Percentiles rank a stretch among this genome's conserved stretches.
Conservation (phyloP, 345 rosid species). For the Punica granatum region DNA sequence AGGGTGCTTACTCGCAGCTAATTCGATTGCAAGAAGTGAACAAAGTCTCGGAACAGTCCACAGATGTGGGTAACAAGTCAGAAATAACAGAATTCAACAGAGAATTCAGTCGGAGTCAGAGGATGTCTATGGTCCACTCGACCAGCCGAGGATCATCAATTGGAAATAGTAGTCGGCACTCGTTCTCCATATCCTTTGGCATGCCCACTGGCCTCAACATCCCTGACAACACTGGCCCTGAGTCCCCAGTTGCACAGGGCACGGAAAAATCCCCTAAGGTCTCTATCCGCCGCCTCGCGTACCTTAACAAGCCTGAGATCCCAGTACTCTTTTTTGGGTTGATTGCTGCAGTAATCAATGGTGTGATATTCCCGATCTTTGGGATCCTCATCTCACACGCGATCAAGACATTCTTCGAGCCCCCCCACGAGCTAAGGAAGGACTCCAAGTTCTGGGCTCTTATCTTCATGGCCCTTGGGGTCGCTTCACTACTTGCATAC, state of each 20-base stretch:
- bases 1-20: constrained; percentile 83
- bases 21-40: constrained; percentile 63
- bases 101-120: constrained; percentile 35
- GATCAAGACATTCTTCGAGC: constrained; percentile 52
- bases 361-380: constrained; percentile 53
- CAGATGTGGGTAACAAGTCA: constrained; percentile 27
- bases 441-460: constrained; percentile 70
- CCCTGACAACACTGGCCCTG: constrained; percentile 17
- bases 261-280: constrained; percentile 27
- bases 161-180: constrained; percentile 52
- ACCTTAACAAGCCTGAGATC: constrained; percentile 77
- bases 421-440: constrained; percentile 47
- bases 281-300: constrained; percentile 49
- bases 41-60: constrained; percentile 28
- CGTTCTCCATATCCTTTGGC: constrained; percentile 52
- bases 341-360: constrained; percentile 44
- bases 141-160: constrained; percentile 50
- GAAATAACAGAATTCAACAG: constrained; percentile 29
- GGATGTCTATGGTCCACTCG: constrained; percentile 35
- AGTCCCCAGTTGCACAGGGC: neutral
- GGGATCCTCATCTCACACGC: constrained; percentile 49
- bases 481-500: constrained; percentile 39
- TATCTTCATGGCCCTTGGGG: constrained; percentile 52
- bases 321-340: constrained; percentile 56
- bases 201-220: constrained; percentile 42